Percentiles rank a stretch among this genome's conserved stretches.
phyloP scores from a whole-genome alignment of 2,329 filamentous ascomycete species.

The Aspergillus sp. region DNA sequence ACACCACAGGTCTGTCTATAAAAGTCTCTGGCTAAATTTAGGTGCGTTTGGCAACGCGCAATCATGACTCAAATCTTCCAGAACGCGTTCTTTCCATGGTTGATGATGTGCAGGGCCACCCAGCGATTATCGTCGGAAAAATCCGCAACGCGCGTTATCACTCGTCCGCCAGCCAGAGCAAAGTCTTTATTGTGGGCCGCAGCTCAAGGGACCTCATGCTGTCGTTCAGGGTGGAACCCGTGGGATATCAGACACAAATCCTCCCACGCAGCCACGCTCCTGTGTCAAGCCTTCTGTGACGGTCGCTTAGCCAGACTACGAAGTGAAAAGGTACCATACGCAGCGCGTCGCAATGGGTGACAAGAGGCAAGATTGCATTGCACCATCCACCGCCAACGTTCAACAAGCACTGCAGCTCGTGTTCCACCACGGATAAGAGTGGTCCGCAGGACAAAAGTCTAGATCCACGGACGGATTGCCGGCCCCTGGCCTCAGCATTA shows the following conservation, averaged over 20 bases:
- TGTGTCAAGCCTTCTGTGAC: background rate
- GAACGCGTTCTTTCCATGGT: constrained; percentile 22
- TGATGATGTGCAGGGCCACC: constrained; percentile 23
- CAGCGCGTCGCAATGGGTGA: background rate
- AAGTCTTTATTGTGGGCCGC: constrained; percentile 27
- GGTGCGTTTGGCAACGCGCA: background rate
- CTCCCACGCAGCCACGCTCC: background rate
- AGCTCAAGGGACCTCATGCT: constrained; percentile 1
- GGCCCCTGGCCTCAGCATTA: background rate
- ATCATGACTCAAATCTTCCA: constrained; percentile 29
- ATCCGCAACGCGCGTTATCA: background rate
- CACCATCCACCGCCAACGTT: background rate
- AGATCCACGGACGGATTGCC: constrained; percentile 23
- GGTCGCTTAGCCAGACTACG: background rate
- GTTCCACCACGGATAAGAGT: background rate
- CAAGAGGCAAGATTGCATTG: background rate
- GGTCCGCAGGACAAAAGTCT: constrained; percentile 10
- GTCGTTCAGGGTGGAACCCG: background rate
- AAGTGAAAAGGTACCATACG: background rate
- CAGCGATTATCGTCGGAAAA: constrained; percentile 7
- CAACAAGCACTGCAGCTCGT: constrained; percentile 3
- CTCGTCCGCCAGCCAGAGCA: constrained; percentile 10
- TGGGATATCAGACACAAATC: background rate
- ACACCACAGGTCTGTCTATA: background rate
- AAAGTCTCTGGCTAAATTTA: constrained; percentile 5